A percentile compares a stretch with the other conserved stretches of the same genome.
Conservation (phyloP, 495 filamentous ascomycete genomes). For the Tuber melanosporum region DNA sequence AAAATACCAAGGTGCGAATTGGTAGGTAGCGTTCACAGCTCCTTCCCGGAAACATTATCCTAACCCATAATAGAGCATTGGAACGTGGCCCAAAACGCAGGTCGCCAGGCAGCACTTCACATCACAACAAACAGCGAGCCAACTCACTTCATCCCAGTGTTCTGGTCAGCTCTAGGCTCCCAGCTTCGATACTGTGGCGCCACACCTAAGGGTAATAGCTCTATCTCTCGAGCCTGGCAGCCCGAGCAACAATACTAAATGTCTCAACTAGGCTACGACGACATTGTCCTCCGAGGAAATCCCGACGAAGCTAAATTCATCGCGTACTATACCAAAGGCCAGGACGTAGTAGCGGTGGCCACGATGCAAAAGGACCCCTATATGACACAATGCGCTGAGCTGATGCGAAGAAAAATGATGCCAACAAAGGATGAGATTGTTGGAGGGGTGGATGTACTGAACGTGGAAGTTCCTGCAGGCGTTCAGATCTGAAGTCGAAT, state of each 20-base stretch:
- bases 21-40: conserved; percentile 4
- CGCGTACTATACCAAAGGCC: conserved; percentile 81
- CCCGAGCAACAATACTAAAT: neutral
- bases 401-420: conserved; percentile 81
- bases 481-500: conserved; percentile 15
- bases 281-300: conserved; percentile 68
- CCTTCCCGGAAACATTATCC: conserved; percentile 18
- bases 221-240: neutral
- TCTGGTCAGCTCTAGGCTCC: conserved; percentile 87
- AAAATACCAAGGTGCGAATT: conserved; percentile 43
- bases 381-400: conserved; percentile 72
- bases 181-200: conserved; percentile 92
- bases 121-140: conserved; percentile 59
- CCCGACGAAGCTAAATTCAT: conserved; percentile 76
- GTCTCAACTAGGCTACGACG: conserved; percentile 59
- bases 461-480: conserved; percentile 49
- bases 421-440: conserved; percentile 69
- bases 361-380: conserved; percentile 85
- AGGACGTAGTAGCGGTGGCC: conserved; percentile 84
- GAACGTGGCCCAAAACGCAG: conserved; percentile 93
- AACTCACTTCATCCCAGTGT: conserved; percentile 79
- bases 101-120: conserved; percentile 65
- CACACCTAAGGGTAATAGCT: conserved; percentile 52
- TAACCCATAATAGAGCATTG: conserved; percentile 78
- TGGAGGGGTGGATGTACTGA: conserved; percentile 66